Evolutionary conservation across 169 alveolate genomes (phyloP), one percentile per base, ranked within the genome.

Genomic region (Plasmodium relictum): DNA sequence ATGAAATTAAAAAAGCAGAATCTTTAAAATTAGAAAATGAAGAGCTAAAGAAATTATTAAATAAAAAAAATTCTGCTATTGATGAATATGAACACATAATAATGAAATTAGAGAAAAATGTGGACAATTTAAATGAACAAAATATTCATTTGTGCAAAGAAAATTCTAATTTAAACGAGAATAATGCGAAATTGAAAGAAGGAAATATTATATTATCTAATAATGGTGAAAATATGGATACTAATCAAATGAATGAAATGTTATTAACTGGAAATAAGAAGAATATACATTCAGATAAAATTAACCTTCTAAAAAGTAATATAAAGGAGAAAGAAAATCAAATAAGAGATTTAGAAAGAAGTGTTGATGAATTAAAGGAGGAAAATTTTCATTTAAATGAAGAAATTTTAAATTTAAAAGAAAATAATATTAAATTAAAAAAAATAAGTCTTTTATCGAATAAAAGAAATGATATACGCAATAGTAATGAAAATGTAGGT

Each of bases 1-100:
- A 83, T 18, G 91, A 83, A 66, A 24, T 83, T 54, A 83, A 83
- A 56, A 68, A 68, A 72, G 68, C 44, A 26, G 83, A 83, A 2
- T 68, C 41, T 2, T 45, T 68, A 56, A 83, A 68, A 37, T n/a
- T 69, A 61, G 83, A 83, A 83, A 83, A 83, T 83, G 50, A 37
- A 2, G 52, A 83, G 31, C 24, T 83, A 45, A 83, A 66, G 26
- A 83, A 66, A 68, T 68, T 68, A 48, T 68, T 83, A 83, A 54
- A 54, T 54, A 12, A 10, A 26, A 83, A 83, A 20, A 68, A 37
- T 37, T 22, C 26, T n/a, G 39, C 42, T 44, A 41, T 52, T 54
- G 14, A 68, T 59, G 73, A 83, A 20, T 10, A 83, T 68, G 91
- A 83, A 83, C 45, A 56, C 26, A 83, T 2, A 10, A 68, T 54